phyloP scores from a whole-genome alignment of 2,329 filamentous ascomycete genomes.

The Apiospora pterosperma region DNA sequence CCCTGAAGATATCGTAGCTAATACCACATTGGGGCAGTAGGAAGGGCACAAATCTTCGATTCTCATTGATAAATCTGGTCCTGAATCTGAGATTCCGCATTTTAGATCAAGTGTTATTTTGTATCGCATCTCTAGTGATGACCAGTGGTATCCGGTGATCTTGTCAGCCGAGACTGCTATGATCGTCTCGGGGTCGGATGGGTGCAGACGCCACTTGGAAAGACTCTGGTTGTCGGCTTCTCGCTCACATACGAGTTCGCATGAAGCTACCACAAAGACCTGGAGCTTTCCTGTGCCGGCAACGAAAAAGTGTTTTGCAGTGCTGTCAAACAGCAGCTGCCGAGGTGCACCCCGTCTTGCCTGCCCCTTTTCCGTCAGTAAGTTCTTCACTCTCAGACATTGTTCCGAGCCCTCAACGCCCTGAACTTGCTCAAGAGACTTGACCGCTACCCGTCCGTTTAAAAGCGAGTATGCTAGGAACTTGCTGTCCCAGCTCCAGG shows the following conservation, averaged over 20 bases:
- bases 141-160: not conserved
- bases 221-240: not conserved
- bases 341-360: not conserved
- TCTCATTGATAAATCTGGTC: not conserved
- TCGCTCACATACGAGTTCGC: not conserved
- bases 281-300: constrained; percentile 5
- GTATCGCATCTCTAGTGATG: not conserved
- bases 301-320: constrained; percentile 5
- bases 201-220: not conserved
- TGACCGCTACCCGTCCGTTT: constrained; percentile 4
- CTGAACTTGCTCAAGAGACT: not conserved
- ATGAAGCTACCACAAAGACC: constrained; percentile 1
- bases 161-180: not conserved
- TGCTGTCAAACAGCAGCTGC: constrained; percentile 10
- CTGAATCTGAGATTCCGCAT: not conserved
- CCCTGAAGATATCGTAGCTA: not conserved
- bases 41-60: not conserved
- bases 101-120: not conserved
- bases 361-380: constrained; percentile 3
- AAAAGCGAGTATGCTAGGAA: constrained; percentile 10
- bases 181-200: not conserved
- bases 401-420: not conserved
- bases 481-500: constrained; percentile 6
- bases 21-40: not conserved
- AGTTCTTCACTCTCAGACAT: not conserved